Percentiles rank a stretch among this genome's conserved stretches.
Evolutionary conservation across 2,329 filamentous ascomycete species (phyloP).

Genomic region (Pezicula radicicola): DNA sequence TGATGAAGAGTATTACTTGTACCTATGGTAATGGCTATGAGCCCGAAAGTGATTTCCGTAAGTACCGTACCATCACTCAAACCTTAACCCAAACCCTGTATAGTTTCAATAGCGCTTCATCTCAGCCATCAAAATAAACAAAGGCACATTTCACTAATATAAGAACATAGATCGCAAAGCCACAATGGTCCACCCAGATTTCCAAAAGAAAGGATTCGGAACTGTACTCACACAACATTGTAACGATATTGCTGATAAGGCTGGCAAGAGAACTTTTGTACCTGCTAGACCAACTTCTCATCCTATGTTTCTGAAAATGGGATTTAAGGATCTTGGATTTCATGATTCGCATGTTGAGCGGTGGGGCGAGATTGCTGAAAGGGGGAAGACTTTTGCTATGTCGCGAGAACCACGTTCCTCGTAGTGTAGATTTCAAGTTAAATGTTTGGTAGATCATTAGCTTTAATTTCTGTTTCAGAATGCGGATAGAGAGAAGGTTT

Average conservation of each 20-base stretch:
- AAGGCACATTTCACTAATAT: background rate
- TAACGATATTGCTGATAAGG: conserved; percentile 14
- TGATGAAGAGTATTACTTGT: conserved; percentile 5
- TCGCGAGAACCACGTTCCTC: background rate
- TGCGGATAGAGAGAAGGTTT: too few species aligned
- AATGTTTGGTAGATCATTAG: too few species aligned
- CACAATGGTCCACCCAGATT: conserved; percentile 16
- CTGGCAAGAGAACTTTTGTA: conserved; percentile 9
- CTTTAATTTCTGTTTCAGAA: too few species aligned
- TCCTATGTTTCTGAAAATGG: conserved; percentile 12
- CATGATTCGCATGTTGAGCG: conserved; percentile 11
- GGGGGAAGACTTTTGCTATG: background rate
- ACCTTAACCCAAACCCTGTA: background rate
- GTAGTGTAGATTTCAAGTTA: too few species aligned
- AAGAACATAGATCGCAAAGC: conserved; percentile 14
- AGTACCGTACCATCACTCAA: background rate
- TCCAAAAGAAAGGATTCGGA: conserved; percentile 13
- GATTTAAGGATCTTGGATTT: conserved; percentile 11
- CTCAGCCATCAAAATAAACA: too few species aligned
- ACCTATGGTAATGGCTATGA: conserved; percentile 15
- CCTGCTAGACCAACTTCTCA: conserved; percentile 8
- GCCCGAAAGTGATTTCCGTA: conserved; percentile 18
- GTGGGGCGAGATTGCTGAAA: conserved; percentile 4
- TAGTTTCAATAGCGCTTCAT: too few species aligned
- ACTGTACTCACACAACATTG: conserved; percentile 13